Evolutionary conservation across 805 yeast species (phyloP).

Genomic region (Limtongozyma cylindracea): DNA sequence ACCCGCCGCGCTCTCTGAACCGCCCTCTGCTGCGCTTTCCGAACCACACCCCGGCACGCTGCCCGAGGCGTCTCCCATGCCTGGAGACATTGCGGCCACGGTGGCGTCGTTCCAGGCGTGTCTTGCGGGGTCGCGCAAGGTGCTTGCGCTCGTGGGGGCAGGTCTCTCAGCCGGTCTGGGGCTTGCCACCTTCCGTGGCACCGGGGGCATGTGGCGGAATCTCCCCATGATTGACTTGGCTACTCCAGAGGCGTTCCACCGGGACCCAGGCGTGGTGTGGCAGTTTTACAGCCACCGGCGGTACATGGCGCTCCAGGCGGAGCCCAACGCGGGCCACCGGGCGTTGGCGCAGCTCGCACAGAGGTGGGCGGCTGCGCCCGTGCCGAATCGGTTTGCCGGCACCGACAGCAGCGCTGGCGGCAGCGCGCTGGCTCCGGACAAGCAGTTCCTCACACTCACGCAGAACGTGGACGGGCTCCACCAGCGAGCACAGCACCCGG

Average conservation of each 20-base stretch:
- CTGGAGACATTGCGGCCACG: too few species aligned
- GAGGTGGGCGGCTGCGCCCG: constrained; percentile 1
- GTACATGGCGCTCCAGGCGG: constrained; percentile 32
- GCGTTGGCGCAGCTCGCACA: constrained; percentile 39
- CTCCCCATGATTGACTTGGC: constrained; percentile 67
- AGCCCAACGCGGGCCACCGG: constrained; percentile 51
- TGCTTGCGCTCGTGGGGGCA: constrained; percentile 55
- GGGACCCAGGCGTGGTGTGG: constrained; percentile 78
- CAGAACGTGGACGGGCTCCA: constrained; percentile 70
- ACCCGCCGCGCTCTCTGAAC: too few species aligned
- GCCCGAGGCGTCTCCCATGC: too few species aligned
- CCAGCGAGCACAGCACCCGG: constrained; percentile 35
- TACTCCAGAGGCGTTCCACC: constrained; percentile 73
- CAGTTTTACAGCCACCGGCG: constrained; percentile 61
- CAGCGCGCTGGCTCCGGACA: too few species aligned
- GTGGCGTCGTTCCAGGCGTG: constrained; percentile 32
- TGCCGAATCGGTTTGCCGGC: too few species aligned
- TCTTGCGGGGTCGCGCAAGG: constrained; percentile 16
- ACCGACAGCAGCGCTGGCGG: too few species aligned
- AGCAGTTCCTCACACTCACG: constrained; percentile 36
- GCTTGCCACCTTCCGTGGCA: constrained; percentile 44
- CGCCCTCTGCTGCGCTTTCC: too few species aligned
- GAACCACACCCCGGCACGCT: too few species aligned
- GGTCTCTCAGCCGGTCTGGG: constrained; percentile 67
- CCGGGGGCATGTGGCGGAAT: constrained; percentile 55